Evolutionary conservation across 257 asterid species (phyloP).

Genomic region (Osmanthus fragrans): DNA sequence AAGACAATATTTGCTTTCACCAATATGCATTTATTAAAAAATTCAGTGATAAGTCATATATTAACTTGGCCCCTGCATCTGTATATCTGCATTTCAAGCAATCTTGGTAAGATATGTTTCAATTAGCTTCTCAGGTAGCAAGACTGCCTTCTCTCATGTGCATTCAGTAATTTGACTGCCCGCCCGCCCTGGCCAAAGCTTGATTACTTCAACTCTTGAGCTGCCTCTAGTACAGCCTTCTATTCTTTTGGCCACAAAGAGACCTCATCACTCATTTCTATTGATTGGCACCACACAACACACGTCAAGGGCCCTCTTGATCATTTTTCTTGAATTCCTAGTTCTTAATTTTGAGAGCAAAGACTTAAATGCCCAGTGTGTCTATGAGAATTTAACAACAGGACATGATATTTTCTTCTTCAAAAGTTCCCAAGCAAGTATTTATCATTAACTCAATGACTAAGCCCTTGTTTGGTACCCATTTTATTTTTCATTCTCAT

Average conservation of each 20-base stretch:
- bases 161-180: neutral
- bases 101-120: neutral
- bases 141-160: neutral
- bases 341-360: neutral
- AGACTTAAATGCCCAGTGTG: neutral
- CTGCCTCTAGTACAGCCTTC: neutral
- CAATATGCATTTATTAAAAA: neutral
- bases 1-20: neutral
- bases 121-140: neutral
- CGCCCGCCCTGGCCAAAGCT: too few relatives aligned
- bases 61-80: neutral
- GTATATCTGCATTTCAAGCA: neutral
- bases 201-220: neutral
- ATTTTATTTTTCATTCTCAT: too few relatives aligned
- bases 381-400: neutral
- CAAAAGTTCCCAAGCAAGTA: neutral
- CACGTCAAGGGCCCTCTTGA: neutral
- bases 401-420: neutral
- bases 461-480: too few relatives aligned
- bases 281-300: neutral
- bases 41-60: neutral
- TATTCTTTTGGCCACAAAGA: neutral
- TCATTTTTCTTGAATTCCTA: neutral
- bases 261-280: neutral
- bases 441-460: neutral